Percentiles rank a stretch among this genome's conserved stretches.
Evolutionary conservation across 2,329 filamentous ascomycete species (phyloP).

Genomic region (Colletotrichum noveboracense): DNA sequence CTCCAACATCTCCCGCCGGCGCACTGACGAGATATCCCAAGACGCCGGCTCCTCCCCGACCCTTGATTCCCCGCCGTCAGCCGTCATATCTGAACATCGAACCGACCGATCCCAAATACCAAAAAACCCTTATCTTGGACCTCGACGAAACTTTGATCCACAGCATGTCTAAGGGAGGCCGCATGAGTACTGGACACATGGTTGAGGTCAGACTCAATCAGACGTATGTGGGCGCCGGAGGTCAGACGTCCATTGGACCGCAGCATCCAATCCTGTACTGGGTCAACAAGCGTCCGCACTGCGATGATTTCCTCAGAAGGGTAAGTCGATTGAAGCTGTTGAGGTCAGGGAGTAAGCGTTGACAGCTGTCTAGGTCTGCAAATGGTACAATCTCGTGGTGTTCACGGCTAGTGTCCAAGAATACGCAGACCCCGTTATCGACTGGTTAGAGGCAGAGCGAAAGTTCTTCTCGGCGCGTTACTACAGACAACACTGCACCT

Average conservation of each 20-base stretch:
- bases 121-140: conserved; percentile 95
- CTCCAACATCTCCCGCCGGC: conserved; percentile 82
- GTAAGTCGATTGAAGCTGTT: conserved; percentile 43
- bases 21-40: conserved; percentile 89
- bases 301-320: conserved; percentile 93
- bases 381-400: conserved; percentile 97
- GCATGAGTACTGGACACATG: conserved; percentile 98
- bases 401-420: conserved; percentile 98
- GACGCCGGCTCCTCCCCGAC: conserved; percentile 85
- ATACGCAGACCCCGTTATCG: conserved; percentile 97
- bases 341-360: not conserved
- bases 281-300: conserved; percentile 96
- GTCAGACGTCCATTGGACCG: conserved; percentile 72
- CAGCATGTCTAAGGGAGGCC: conserved; percentile 94
- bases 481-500: conserved; percentile 97
- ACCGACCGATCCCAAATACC: conserved; percentile 59
- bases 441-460: conserved; percentile 95
- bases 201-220: conserved; percentile 92
- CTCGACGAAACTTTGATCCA: conserved; percentile 98
- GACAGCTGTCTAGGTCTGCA: conserved; percentile 68
- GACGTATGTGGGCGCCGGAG: conserved; percentile 69
- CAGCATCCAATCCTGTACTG: conserved; percentile 98
- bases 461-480: conserved; percentile 95
- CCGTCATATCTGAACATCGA: conserved; percentile 80
- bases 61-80: conserved; percentile 86